These are phyloP conservation scores for Plasmopara halstedii DNA, from an alignment of 352 stramenopile genomes.

Conservation along the genomic window DNA sequence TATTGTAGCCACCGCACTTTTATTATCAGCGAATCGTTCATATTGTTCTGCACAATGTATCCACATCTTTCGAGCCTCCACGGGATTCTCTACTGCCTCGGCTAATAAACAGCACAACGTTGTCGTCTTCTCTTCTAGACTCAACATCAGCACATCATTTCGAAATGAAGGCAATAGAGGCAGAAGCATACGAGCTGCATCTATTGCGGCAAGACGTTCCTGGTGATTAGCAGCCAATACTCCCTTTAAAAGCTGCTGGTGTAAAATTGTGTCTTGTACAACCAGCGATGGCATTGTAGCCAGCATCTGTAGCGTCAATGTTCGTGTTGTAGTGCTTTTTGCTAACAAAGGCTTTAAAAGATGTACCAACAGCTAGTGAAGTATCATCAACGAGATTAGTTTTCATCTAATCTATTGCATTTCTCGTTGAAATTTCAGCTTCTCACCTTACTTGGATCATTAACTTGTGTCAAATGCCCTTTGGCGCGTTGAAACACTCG, in stretches of 20 bases:
- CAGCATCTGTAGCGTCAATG: conserved; percentile 30
- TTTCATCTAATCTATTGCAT: conserved; percentile 17
- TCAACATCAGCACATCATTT: conserved; percentile 14
- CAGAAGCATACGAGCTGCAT: conserved; percentile 21
- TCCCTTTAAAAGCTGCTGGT: conserved; percentile 16
- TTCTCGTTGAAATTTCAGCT: background rate
- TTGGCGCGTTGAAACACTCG: conserved; percentile 29
- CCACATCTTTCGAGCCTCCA: conserved; percentile 33
- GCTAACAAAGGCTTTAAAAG: conserved; percentile 11
- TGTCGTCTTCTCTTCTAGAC: conserved; percentile 10
- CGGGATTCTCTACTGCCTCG: conserved; percentile 10
- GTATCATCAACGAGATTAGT: conserved; percentile 11
- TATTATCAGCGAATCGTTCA: conserved; percentile 26
- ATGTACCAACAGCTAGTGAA: too few relatives aligned
- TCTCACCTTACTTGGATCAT: conserved; percentile 36
- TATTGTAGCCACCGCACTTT: conserved; percentile 21
- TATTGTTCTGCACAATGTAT: conserved; percentile 33
- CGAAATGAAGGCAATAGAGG: conserved; percentile 19
- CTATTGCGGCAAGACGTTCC: conserved; percentile 26
- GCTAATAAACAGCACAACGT: conserved; percentile 17
- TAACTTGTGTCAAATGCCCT: conserved; percentile 41
- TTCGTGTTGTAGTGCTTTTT: conserved; percentile 8
- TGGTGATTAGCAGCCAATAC: conserved; percentile 13
- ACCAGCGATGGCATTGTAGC: conserved; percentile 39
- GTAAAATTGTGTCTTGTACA: conserved; percentile 14